phyloP scores from a whole-genome alignment of 345 rosid species.

The Mallotus nudiflorus region DNA sequence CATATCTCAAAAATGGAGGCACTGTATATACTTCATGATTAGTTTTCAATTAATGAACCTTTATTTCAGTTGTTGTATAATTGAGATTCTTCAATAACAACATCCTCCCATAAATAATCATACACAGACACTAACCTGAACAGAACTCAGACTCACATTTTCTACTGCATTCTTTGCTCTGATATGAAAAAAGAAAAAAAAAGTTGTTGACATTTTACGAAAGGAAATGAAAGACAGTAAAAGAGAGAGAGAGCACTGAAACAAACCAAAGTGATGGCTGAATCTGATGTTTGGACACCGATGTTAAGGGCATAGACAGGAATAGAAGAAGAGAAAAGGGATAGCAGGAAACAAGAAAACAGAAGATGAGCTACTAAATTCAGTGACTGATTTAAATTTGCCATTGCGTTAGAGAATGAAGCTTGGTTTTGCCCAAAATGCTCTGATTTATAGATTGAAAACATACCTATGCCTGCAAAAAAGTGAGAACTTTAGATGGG shows the following conservation, averaged over 20 bases:
- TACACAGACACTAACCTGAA: slow-evolving; percentile 41
- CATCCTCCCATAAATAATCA: not conserved
- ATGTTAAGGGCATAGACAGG: slow-evolving; percentile 58
- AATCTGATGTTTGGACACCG: slow-evolving; percentile 56
- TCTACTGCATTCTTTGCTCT: slow-evolving; percentile 82
- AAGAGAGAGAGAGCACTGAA: not conserved
- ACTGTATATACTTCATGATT: slow-evolving; percentile 49
- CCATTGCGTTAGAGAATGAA: slow-evolving; percentile 20
- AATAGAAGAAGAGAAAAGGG: slow-evolving; percentile 26
- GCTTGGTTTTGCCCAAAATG: slow-evolving; percentile 34
- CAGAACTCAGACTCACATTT: slow-evolving; percentile 88
- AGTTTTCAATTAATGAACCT: too few relatives aligned
- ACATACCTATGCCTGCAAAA: not conserved
- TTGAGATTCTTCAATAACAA: not conserved
- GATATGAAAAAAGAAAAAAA: slow-evolving; percentile 6
- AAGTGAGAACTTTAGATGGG: not conserved
- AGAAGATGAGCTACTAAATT: slow-evolving; percentile 19
- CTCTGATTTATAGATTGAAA: slow-evolving; percentile 19
- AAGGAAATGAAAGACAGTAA: not conserved
- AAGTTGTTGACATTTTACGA: not conserved
- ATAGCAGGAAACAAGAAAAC: slow-evolving; percentile 14
- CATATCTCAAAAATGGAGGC: slow-evolving; percentile 89
- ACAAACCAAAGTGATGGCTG: slow-evolving; percentile 56
- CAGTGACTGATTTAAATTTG: slow-evolving; percentile 10
- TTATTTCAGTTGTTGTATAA: too few relatives aligned